Percentiles rank a stretch among this genome's conserved stretches.
Evolutionary conservation across 1,284 basidiomycete species (phyloP).

Genomic region (Ustilago nuda): DNA sequence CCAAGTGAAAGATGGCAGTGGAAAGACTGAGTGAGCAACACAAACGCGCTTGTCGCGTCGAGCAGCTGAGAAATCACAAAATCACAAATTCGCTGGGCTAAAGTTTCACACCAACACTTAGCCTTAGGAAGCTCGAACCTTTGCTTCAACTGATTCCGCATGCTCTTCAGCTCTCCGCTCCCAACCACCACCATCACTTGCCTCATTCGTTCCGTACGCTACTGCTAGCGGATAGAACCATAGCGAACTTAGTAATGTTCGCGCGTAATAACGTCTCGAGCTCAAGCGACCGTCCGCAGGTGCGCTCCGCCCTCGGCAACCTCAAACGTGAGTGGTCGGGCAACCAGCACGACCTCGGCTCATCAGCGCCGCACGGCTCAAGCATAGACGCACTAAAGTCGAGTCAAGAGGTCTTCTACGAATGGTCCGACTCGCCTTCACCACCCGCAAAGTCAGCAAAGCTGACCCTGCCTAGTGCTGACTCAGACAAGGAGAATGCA

Average conservation of each 20-base stretch:
- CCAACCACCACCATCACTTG: slow-evolving; percentile 6
- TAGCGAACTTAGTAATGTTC: slow-evolving; percentile 15
- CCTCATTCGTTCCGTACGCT: neutral
- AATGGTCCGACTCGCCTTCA: slow-evolving; percentile 50
- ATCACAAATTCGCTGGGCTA: slow-evolving; percentile 3
- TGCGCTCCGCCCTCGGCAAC: slow-evolving; percentile 42
- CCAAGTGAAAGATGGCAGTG: neutral
- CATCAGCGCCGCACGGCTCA: slow-evolving; percentile 8
- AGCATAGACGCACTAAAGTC: slow-evolving; percentile 12
- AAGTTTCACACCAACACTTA: neutral
- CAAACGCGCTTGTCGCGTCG: slow-evolving; percentile 27
- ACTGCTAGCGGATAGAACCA: neutral
- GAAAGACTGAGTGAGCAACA: slow-evolving; percentile 12
- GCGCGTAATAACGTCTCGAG: slow-evolving; percentile 14
- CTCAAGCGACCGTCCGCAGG: slow-evolving; percentile 23
- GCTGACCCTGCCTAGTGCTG: neutral
- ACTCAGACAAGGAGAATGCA: slow-evolving; percentile 45
- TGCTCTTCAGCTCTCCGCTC: slow-evolving; percentile 6
- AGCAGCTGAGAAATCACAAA: neutral
- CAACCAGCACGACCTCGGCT: slow-evolving; percentile 51
- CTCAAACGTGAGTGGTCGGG: slow-evolving; percentile 56
- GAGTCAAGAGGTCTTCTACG: slow-evolving; percentile 41
- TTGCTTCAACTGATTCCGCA: slow-evolving; percentile 4
- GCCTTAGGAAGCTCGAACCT: too few relatives aligned
- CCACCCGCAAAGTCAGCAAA: slow-evolving; percentile 17